These are phyloP conservation scores for Coprinopsis sp. DNA, from an alignment of 768 basidiomycete genomes.

Conservation along the genomic window DNA sequence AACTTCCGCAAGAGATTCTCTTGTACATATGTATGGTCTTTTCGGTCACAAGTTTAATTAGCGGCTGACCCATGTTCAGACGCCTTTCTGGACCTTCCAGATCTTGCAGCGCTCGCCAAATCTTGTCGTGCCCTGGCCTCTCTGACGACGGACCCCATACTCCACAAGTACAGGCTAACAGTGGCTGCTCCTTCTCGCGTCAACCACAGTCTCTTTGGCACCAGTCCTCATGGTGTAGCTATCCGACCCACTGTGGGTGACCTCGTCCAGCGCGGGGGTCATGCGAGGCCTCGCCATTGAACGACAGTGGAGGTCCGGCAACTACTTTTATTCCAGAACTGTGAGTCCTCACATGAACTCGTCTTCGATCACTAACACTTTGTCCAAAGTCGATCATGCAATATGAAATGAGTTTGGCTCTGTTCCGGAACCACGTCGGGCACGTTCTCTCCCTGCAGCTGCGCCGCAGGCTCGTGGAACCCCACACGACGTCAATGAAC, in stretches of 20 bases:
- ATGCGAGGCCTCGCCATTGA: slow-evolving; percentile 66
- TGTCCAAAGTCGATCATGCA: slow-evolving; percentile 53
- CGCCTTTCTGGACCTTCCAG: slow-evolving; percentile 70
- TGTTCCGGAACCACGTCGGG: slow-evolving; percentile 52
- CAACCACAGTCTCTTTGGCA: slow-evolving; percentile 59
- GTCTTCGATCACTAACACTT: slow-evolving; percentile 6
- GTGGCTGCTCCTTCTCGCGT: slow-evolving; percentile 66
- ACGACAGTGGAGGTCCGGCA: slow-evolving; percentile 59
- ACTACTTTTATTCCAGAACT: slow-evolving; percentile 57
- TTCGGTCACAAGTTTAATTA: not conserved
- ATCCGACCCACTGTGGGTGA: slow-evolving; percentile 64
- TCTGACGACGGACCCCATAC: slow-evolving; percentile 56
- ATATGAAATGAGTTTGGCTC: slow-evolving; percentile 53
- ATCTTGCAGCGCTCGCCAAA: slow-evolving; percentile 51
- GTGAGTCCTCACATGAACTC: slow-evolving; percentile 32
- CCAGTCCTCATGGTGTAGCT: slow-evolving; percentile 47
- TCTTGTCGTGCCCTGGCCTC: slow-evolving; percentile 42
- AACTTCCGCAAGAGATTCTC: slow-evolving; percentile 52
- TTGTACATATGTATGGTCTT: slow-evolving; percentile 51
- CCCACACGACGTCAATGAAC: slow-evolving; percentile 32
- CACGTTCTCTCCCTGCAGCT: slow-evolving; percentile 51
- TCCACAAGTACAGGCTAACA: slow-evolving; percentile 57
- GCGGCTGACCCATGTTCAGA: slow-evolving; percentile 32
- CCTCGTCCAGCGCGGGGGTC: slow-evolving; percentile 64
- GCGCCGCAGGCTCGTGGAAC: slow-evolving; percentile 31